Evolutionary conservation across 345 rosid genomes (phyloP), one percentile per base, ranked within the genome.

Genomic region (Kernera saxatilis): DNA sequence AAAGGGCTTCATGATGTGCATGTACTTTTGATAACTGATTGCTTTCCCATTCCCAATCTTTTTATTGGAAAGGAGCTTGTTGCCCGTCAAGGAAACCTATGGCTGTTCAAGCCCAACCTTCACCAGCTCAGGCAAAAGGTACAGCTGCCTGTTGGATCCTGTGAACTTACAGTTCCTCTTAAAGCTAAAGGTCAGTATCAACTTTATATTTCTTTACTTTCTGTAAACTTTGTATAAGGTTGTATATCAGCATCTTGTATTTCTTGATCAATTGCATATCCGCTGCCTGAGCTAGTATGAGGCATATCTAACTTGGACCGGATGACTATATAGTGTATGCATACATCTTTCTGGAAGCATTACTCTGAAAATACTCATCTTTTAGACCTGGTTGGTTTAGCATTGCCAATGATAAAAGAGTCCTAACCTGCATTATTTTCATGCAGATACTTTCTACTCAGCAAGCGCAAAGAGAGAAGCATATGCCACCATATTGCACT

Each of bases 401-500:
- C 57, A 49, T 49, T 35, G 23, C 69, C 45, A 32, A 6, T 8
- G 33, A 49, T 22, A 33, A 33, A 9, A 49, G 3, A 52, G 51
- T 39, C 21, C 61, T 67, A 44, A 67, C 21, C 62, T 39, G 50
- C n/a, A 53, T 53, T 40, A 27, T 67, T 53, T 19, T 39, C 36
- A 17, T 69, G 73, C 90, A 92, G 96, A 86, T 52, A 33, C 82
- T 65, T 86, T 86, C 58, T 67, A 87, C 82, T 86, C 92, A 1
- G 89, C 77, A 74, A 80, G 84, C 70, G 84, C 87, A 46, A 80
- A 77, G 73, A 81, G 87, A 62, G 93, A 92, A 81, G 93, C 96
- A 21, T 89, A 87, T 69, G 97, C 96, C n/a, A 91, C 96, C 7
- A 85, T 92, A 67, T 77, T 92, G 69, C 98, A 92, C 76, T 92